phyloP scores from a whole-genome alignment of 75 land plant genomes.

The Pinus taeda region DNA sequence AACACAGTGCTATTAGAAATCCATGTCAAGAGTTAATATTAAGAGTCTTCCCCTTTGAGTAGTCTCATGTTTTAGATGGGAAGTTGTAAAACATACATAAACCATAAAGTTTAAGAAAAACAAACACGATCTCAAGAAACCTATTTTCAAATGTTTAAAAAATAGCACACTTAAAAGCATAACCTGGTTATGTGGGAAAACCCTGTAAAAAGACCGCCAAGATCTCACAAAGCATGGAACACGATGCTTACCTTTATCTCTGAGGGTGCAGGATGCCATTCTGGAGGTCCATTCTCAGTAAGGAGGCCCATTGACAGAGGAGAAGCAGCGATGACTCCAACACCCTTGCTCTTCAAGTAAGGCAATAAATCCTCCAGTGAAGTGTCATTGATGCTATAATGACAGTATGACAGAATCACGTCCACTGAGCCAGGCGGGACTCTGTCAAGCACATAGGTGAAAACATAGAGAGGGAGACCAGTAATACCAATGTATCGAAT shows the following conservation, averaged over 20 bases:
- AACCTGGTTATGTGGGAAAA: too few relatives aligned
- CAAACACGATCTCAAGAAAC: too few relatives aligned
- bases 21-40: too few relatives aligned
- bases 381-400: slow-evolving; percentile 83
- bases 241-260: slow-evolving; percentile 68
- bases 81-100: too few relatives aligned
- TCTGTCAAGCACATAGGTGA: slow-evolving; percentile 85
- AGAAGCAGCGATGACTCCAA: slow-evolving; percentile 90
- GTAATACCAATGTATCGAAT: slow-evolving; percentile 93
- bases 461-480: slow-evolving; percentile 77
- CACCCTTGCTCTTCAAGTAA: slow-evolving; percentile 92
- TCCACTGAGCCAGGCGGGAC: slow-evolving; percentile 88
- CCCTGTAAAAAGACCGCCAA: too few relatives aligned
- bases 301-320: slow-evolving; percentile 98
- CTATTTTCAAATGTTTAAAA: too few relatives aligned
- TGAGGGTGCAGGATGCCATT: slow-evolving; percentile 94
- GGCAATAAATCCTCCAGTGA: slow-evolving; percentile 82
- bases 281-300: slow-evolving; percentile 82
- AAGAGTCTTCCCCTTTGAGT: too few relatives aligned
- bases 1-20: too few relatives aligned
- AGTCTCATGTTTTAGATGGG: too few relatives aligned
- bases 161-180: too few relatives aligned
- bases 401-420: slow-evolving; percentile 94
- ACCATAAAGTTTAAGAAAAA: too few relatives aligned
- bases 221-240: too few relatives aligned